Base-by-base conservation (phyloP, 2,329 filamentous ascomycete species). In the Teratosphaeria pseudoeucalypti region DNA sequence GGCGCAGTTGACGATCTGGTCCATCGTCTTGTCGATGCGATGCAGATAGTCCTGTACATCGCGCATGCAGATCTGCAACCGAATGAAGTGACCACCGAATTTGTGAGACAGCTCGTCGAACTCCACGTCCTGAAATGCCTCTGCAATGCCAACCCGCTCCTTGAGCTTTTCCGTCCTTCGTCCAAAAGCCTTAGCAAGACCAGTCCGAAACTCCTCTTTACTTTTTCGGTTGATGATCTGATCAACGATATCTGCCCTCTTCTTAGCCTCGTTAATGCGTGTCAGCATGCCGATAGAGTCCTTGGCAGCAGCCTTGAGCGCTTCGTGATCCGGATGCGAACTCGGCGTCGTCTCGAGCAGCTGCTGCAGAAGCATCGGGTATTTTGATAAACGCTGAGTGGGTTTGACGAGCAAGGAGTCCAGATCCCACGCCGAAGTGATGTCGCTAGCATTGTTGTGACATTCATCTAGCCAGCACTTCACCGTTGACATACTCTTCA, bases 401-500 rank as follows among this genome's bases (percentile, higher is more conserved):
- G 94, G 94, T 74, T 99, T 99, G 70, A 99, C 92, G 23, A 99
- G 82, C n/a, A 99, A 79, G 0, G 94, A 95, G 73, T 96, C 92
- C 62, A 99, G 75, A 73, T 95, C 89, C 94, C 94, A 99, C 0
- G 94, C 92, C 29, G 86, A 85, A 0, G 94, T 99, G 63, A 99
- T 81, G 71, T 96, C 94, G 66, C 90, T 89, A 12, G 92, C 92
- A 69, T 92, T 92, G 66, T 90, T 86, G 69, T 94, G 91, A 74
- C 94, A 99, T 73, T 96, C 92, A 60, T 87, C 87, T 55, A 97
- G 80, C 94, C 94, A 99, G 56, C 95, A 82, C 53, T 79, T 77
- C 52, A 86, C 80, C 26, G 87, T 79, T 76, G 86, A 71, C 79
- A 87, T 65, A 61, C 79, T 73, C 64, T 82, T 79, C 43, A 82